Percentiles rank a stretch among this genome's conserved stretches.
These are phyloP conservation scores for Ascocoryne sarcoides DNA, from an alignment of 2,329 filamentous ascomycete species.

Conservation along the genomic window DNA sequence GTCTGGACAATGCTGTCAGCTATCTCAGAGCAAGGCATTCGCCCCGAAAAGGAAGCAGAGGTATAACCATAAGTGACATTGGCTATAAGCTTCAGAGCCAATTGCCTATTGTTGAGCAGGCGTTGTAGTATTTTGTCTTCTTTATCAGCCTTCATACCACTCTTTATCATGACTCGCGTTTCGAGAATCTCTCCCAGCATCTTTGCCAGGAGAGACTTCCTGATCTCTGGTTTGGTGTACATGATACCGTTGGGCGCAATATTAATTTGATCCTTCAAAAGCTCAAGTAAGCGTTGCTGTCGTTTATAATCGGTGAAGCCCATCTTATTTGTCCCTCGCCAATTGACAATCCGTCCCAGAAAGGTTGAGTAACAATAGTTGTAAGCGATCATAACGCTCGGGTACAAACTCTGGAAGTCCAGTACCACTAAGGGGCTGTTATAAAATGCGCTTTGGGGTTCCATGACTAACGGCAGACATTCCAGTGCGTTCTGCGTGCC, in stretches of 20 bases:
- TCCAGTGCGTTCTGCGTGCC: conserved; percentile 90
- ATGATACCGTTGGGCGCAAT: conserved; percentile 95
- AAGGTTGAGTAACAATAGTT: conserved; percentile 99
- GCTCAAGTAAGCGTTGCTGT: conserved; percentile 62
- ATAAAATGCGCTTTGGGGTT: conserved; percentile 92
- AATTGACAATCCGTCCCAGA: conserved; percentile 73
- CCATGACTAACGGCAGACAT: conserved; percentile 92
- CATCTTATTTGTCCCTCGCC: conserved; percentile 92
- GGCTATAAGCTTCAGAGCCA: conserved; percentile 92
- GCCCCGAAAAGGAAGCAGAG: conserved; percentile 89
- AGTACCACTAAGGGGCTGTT: conserved; percentile 80
- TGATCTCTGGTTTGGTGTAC: conserved; percentile 76
- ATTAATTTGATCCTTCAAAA: conserved; percentile 80
- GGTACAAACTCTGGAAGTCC: conserved; percentile 94
- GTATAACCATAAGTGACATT: conserved; percentile 99
- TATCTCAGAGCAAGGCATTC: conserved; percentile 97
- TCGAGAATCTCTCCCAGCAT: conserved; percentile 96
- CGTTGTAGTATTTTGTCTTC: conserved; percentile 79
- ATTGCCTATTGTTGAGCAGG: conserved; percentile 83
- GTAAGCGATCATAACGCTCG: conserved; percentile 98
- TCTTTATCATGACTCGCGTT: conserved; percentile 95
- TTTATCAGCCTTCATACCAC: conserved; percentile 89
- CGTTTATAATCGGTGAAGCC: conserved; percentile 83
- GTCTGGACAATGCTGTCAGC: conserved; percentile 98
- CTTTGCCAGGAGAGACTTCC: conserved; percentile 85